Conservation (phyloP, 257 asterid species). For the Solanum rostratum region DNA sequence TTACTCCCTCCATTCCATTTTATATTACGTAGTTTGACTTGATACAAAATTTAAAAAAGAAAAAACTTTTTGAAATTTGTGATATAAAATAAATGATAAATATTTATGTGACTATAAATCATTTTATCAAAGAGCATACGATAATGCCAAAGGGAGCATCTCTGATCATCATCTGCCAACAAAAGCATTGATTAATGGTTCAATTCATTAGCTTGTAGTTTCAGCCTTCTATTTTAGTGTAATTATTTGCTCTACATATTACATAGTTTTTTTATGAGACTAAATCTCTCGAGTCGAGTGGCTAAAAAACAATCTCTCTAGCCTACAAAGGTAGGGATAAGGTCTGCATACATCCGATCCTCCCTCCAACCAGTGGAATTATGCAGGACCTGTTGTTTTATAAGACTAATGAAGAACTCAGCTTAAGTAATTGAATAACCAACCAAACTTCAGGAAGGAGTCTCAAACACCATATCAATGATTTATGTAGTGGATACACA, state of each 20-base stretch:
- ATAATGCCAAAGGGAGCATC: background rate
- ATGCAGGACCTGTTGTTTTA: background rate
- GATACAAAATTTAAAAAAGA: no score
- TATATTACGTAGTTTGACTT: no score
- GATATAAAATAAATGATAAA: no score
- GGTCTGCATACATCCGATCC: background rate
- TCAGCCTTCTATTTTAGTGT: background rate
- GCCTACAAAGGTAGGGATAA: background rate
- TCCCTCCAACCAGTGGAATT: background rate
- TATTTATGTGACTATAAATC: no score
- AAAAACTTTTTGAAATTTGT: no score
- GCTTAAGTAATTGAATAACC: background rate
- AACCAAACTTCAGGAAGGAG: background rate
- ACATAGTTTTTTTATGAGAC: background rate
- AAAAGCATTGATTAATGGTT: background rate
- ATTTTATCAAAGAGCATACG: no score
- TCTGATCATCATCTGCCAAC: background rate
- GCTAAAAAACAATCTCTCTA: no score
- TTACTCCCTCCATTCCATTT: background rate
- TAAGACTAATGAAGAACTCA: background rate
- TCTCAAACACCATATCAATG: background rate
- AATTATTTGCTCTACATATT: background rate
- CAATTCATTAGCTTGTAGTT: background rate
- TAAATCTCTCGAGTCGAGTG: no score
- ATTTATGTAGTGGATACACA: background rate